Base-by-base conservation (phyloP, 2,329 filamentous ascomycete genomes). In the Pestalotiopsis sp. region DNA sequence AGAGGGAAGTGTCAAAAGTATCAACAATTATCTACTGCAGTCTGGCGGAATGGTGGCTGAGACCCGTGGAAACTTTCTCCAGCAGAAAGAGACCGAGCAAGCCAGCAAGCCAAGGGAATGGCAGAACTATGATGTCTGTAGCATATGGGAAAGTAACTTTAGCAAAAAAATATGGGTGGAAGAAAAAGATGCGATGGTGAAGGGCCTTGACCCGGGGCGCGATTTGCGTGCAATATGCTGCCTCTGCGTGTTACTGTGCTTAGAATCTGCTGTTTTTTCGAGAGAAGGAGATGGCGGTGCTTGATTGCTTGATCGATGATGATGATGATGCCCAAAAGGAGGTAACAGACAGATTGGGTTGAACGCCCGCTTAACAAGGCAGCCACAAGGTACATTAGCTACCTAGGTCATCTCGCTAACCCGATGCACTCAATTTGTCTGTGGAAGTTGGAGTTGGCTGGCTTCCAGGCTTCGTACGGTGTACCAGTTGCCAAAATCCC, bases 11-110 rank as follows among this genome's bases (percentile, higher is more conserved):
- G 31, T 36, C 31, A 36, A 36, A 36, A 36, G 31, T 36, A 36
- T 36, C 31, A 36, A 36, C 31, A 45, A 14, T 41, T 5, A 14
- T 45, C 41, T 45, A 13, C 13, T 45, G 41, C 17, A 17, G 41
- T 45, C 20, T n/a, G 45, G n/a, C 17, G 62, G 62, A 64, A 64
- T 64, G 62, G 62, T 52, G 62, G 62, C 38, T 52, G 62, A 64
- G 62, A 64, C 38, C 27, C 41, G n/a, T 45, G 41, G 38, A 64
- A 64, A 41, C 31, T 27, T 52, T 64, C 62, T 13, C 31, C 41
- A 36, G 41, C 11, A 63, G 39, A 36, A 63, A 23, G 60, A 63
- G 60, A 36, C 60, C 31, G 60, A 45, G n/a, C n/a, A 31, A 45
- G 27, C 60, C 31, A 36, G 31, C 13, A 27, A 60, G 57, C 31